Evolutionary conservation across 495 filamentous ascomycete genomes (phyloP), one percentile per base, ranked within the genome.

Genomic region (Tuber indicum): DNA sequence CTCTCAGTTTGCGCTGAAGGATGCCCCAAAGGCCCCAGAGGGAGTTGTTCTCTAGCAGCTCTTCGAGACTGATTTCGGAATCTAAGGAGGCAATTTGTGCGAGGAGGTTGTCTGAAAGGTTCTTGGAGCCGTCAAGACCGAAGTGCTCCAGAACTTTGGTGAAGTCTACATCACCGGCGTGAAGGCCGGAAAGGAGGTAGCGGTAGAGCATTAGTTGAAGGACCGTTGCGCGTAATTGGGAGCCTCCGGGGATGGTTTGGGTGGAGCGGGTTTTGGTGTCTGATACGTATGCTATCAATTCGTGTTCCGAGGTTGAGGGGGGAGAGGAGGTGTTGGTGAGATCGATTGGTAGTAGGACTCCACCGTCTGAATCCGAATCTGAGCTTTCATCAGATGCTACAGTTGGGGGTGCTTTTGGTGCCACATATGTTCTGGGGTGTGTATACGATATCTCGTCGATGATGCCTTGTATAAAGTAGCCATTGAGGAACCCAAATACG

Each of bases 171-270:
- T 87, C 86, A 76, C 89, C 91, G 3, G 88, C 87, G n/a, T 91
- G 89, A 77, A 98, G 87, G 5, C 89, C 86, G 58, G 90, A 90
- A 44, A 99, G 87, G 72, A 98, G 90, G n/a, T 90, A 91, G 80
- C 94, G 94, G 82, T 99, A 99, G 2, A 98, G 86, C 85, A 96
- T 94, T 12, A 99, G 86, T 84, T 99, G 96, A 73, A 97, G 90
- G 73, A 90, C 86, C 0, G 96, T 93, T 0, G 91, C 92, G 17
- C 92, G 90, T 32, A 94, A 89, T n/a, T 91, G 89, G 2, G 90
- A 86, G 43, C 88, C 90, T 36, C 87, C 86, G 0, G 95, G 94
- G 1, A 93, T 77, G 19, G 87, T 87, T 19, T 86, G 86, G 62
- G 86, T 88, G 12, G 84, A 87, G 70, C 94, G 89, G 0, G 96